These are phyloP conservation scores for Ophiostoma quercus DNA, from an alignment of 2,329 filamentous ascomycete genomes.

Conservation along the genomic window DNA sequence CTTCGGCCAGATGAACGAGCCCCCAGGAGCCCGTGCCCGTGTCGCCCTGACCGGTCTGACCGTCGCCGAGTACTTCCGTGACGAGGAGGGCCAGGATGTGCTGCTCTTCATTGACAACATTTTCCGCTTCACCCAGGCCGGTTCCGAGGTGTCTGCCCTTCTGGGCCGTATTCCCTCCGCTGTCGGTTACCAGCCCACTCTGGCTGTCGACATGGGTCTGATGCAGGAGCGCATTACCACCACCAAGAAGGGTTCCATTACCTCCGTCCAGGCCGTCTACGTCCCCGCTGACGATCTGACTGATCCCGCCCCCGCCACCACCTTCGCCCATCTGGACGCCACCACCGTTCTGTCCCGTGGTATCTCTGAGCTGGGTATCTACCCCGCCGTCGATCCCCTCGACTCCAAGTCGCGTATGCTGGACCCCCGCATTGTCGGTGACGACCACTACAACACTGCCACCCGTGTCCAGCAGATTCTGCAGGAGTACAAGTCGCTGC, in stretches of 20 bases:
- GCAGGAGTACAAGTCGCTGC: constrained; percentile 99
- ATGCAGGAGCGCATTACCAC: constrained; percentile 99
- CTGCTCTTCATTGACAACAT: constrained; percentile 99
- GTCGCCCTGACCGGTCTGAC: constrained; percentile 90
- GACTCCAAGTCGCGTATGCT: constrained; percentile 99
- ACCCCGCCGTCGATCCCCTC: constrained; percentile 98
- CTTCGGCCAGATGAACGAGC: constrained; percentile 99
- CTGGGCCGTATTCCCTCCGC: constrained; percentile 99
- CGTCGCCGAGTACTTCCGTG: constrained; percentile 77
- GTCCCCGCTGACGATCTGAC: constrained; percentile 99
- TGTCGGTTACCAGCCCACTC: constrained; percentile 99
- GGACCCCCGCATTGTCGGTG: constrained; percentile 95
- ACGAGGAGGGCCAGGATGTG: constrained; percentile 81
- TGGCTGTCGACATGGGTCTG: constrained; percentile 96
- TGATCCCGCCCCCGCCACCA: constrained; percentile 98
- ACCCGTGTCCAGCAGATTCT: constrained; percentile 97
- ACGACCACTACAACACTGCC: constrained; percentile 95
- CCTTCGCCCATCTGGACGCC: constrained; percentile 99
- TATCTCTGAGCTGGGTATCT: constrained; percentile 99
- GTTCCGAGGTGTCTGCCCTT: constrained; percentile 99
- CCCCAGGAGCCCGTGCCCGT: constrained; percentile 98
- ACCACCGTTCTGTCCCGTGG: constrained; percentile 99
- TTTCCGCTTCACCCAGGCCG: constrained; percentile 99
- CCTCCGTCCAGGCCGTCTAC: constrained; percentile 99
- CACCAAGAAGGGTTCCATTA: constrained; percentile 99